Percentiles rank a stretch among this genome's conserved stretches.
These are phyloP conservation scores for Yarrowia sp. DNA, from an alignment of 805 yeast species.

Conservation along the genomic window DNA sequence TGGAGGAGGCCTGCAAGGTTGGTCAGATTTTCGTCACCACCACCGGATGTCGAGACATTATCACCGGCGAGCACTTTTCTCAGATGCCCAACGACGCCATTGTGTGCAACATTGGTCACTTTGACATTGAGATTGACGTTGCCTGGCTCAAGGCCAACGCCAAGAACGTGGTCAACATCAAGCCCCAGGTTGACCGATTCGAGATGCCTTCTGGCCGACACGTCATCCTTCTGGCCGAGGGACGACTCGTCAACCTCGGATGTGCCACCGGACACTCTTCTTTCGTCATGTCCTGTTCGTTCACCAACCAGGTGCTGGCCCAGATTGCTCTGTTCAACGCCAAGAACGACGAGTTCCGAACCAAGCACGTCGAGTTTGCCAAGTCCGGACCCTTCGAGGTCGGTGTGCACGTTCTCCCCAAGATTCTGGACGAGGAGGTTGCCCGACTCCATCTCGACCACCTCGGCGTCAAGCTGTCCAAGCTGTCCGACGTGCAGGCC, in stretches of 20 bases:
- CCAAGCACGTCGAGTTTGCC: constrained; percentile 81
- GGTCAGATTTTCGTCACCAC: constrained; percentile 99
- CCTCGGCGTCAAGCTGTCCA: constrained; percentile 84
- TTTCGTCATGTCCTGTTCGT: constrained; percentile 98
- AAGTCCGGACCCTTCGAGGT: constrained; percentile 86
- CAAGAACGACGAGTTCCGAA: constrained; percentile 73
- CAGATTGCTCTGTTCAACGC: constrained; percentile 97
- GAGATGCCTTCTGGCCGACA: constrained; percentile 86
- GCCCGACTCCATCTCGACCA: constrained; percentile 95
- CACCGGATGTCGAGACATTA: constrained; percentile 98
- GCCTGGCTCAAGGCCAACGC: constrained; percentile 98
- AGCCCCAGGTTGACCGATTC: constrained; percentile 99
- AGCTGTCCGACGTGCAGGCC: constrained; percentile 75
- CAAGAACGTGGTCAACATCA: constrained; percentile 89
- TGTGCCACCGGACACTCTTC: constrained; percentile 99
- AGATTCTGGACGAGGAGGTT: constrained; percentile 97
- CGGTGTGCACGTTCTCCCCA: constrained; percentile 96
- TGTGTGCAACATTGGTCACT: constrained; percentile 99
- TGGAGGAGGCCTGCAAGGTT: constrained; percentile 85
- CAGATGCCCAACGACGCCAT: constrained; percentile 99
- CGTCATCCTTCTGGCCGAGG: constrained; percentile 94
- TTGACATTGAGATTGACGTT: constrained; percentile 98
- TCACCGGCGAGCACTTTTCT: constrained; percentile 81
- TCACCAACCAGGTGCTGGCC: constrained; percentile 99
- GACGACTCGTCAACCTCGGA: constrained; percentile 98